Evolutionary conservation across 116 monocot species (phyloP), one percentile per base, ranked within the genome.

Genomic region (Iris pallida): DNA sequence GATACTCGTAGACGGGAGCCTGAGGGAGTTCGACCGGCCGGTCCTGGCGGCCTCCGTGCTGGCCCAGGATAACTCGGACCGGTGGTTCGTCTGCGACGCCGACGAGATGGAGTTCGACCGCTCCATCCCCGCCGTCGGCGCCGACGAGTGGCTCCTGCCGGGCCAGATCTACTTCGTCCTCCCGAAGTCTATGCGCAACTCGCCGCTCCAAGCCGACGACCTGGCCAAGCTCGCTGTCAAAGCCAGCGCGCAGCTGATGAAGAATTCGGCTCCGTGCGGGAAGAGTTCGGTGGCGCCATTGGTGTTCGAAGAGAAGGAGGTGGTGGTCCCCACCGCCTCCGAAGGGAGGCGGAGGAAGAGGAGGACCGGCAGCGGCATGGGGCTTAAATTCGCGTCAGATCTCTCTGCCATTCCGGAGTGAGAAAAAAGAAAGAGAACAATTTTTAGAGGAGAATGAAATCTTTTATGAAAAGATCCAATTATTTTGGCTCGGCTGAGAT

Each of bases 141-240:
- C 53, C 49, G 53, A 61, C 55, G 61, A 70, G 55, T 74, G 74
- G 71, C 65, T 82, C 47, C 57, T 69, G n/a, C 66, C 59, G 9
- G 82, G 82, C 44, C 77, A 77, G 65, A 68, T 82, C 82, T 82
- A 82, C 61, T 82, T 82, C 65, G 64, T 71, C 4, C 67, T 82
- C 19, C 82, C 82, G 42, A 30, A 15, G 19, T 60, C 73, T 12
- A 74, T 74, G 74, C 66, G 74, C 55, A 70, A 57, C 47, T 65
- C 53, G 9, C 66, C 70, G 13, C 42, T 82, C 0, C 77, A 61
- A 8, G 66, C 70, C 53, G 78, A 74, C 20, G 78, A 82, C 56
- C 70, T 82, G 51, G 78, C 82, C 14, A 60, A 64, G 62, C 70
- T 82, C 44, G 78, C 69, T 4, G 70, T 61, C 7, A 60, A 40